A percentile compares a stretch with the other conserved stretches of the same genome.
Evolutionary conservation across 1,139 yeast genomes (phyloP).

Genomic region (Pichiaceae sp.): DNA sequence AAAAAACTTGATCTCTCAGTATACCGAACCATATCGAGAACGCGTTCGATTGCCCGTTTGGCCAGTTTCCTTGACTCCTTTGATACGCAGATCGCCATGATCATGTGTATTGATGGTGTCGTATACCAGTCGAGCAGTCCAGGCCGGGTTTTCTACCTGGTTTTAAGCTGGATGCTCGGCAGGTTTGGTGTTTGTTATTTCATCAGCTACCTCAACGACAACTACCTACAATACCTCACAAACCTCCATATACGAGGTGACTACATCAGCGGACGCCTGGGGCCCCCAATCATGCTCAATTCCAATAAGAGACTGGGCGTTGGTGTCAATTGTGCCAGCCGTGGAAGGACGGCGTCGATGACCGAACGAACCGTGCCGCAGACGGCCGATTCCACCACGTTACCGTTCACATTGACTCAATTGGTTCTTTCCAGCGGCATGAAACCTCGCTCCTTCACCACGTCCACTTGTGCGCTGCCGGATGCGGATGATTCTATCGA

Average conservation of each 20-base stretch:
- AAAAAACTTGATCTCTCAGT: too few relatives aligned
- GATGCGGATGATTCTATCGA: not conserved
- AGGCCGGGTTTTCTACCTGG: conserved; percentile 6
- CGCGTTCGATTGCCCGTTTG: too few relatives aligned
- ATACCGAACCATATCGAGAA: too few relatives aligned
- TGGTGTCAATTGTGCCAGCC: not conserved
- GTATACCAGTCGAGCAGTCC: conserved; percentile 12
- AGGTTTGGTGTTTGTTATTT: conserved; percentile 6
- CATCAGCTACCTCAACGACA: conserved; percentile 6
- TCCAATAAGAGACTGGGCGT: conserved; percentile 1
- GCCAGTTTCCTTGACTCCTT: not conserved
- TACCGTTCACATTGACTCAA: not conserved
- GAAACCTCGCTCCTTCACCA: not conserved
- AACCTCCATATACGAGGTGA: conserved; percentile 12
- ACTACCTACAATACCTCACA: conserved; percentile 12
- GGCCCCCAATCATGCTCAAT: conserved; percentile 11
- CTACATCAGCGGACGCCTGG: conserved; percentile 16
- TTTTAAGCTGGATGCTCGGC: conserved; percentile 8
- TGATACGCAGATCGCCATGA: conserved; percentile 7
- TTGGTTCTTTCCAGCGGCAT: not conserved
- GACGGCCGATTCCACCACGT: not conserved
- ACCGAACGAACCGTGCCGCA: not conserved
- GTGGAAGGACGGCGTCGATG: not conserved
- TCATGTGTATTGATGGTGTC: conserved; percentile 11
- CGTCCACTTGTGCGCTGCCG: not conserved